Conservation (phyloP, 2,329 filamentous ascomycete genomes). For the Cladophialophora bantiana region DNA sequence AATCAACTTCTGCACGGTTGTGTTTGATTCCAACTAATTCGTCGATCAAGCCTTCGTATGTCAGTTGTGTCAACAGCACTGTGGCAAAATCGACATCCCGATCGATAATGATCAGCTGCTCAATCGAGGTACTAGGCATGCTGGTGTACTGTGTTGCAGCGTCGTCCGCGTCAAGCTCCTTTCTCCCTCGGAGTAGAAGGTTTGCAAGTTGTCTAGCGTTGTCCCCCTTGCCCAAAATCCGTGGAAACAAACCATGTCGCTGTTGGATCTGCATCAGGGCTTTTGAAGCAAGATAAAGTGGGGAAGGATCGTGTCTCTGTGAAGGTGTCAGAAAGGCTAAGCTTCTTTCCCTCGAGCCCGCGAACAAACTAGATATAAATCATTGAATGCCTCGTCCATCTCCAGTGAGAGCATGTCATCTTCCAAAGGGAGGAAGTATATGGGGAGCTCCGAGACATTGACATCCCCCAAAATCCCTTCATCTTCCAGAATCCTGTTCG, state of each 20-base stretch:
- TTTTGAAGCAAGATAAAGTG: constrained; percentile 86
- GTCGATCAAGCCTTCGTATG: constrained; percentile 94
- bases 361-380: constrained; percentile 75
- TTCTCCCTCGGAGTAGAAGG: constrained; percentile 86
- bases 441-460: constrained; percentile 82
- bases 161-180: constrained; percentile 84
- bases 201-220: constrained; percentile 89
- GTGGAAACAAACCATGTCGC: constrained; percentile 89
- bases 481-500: constrained; percentile 89
- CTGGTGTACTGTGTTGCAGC: constrained; percentile 47
- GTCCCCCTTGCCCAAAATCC: constrained; percentile 94
- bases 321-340: constrained; percentile 35
- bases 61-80: constrained; percentile 88
- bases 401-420: constrained; percentile 91
- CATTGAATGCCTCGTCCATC: constrained; percentile 82
- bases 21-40: constrained; percentile 91
- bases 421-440: constrained; percentile 91
- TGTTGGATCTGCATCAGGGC: constrained; percentile 94
- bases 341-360: not conserved
- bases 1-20: constrained; percentile 91
- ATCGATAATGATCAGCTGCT: constrained; percentile 93
- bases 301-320: constrained; percentile 83
- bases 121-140: constrained; percentile 83
- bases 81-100: constrained; percentile 94
- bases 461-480: constrained; percentile 92